These are phyloP conservation scores for Cucurbita moschata DNA, from an alignment of 306 rosid species.

Conservation along the genomic window DNA sequence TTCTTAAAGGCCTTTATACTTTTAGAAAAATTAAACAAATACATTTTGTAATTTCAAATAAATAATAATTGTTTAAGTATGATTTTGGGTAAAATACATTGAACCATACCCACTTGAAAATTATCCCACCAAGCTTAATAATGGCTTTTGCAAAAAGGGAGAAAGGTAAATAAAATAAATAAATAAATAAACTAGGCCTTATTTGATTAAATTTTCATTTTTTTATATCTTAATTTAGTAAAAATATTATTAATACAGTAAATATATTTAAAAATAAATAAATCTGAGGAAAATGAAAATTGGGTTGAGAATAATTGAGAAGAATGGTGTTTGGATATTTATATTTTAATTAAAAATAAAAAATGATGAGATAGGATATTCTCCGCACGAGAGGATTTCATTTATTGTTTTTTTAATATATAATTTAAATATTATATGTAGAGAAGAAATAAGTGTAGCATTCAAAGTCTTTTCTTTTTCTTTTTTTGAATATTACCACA, in stretches of 20 bases:
- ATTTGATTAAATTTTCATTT: too few species aligned
- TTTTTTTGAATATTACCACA: neutral
- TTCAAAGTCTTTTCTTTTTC: neutral
- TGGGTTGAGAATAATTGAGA: neutral
- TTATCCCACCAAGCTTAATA: neutral
- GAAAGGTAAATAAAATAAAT: neutral
- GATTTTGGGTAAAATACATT: too few species aligned
- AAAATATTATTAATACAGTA: too few species aligned
- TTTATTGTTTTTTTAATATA: neutral
- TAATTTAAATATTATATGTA: neutral
- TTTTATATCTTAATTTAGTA: too few species aligned
- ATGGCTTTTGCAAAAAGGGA: neutral
- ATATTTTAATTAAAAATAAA: neutral
- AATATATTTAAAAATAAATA: too few species aligned
- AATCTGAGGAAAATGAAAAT: neutral
- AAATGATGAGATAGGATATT: neutral
- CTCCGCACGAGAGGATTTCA: neutral
- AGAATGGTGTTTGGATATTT: neutral
- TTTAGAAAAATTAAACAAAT: too few species aligned
- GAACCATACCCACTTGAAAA: neutral
- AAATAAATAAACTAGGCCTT: too few species aligned
- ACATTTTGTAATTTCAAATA: neutral
- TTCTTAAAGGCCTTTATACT: too few species aligned
- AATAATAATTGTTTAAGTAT: too few species aligned
- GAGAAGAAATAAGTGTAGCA: neutral